A percentile compares a stretch with the other conserved stretches of the same genome.
phyloP scores from a whole-genome alignment of 2,329 filamentous ascomycete genomes.

The Penicillium polonicum region DNA sequence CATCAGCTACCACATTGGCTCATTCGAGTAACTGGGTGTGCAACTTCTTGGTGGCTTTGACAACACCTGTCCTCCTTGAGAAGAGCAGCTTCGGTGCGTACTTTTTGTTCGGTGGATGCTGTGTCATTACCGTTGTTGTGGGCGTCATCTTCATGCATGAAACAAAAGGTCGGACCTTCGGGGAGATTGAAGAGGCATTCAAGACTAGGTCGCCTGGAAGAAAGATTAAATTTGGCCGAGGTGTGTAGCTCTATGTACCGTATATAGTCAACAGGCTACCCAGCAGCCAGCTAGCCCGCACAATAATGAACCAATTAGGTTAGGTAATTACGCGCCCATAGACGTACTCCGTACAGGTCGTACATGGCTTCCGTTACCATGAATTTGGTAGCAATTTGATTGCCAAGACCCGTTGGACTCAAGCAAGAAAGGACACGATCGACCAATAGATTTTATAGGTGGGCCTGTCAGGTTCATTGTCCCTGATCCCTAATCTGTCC shows the following conservation, averaged over 20 bases:
- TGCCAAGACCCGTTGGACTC: too few species aligned
- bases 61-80: slow-evolving; percentile 45
- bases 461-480: too few species aligned
- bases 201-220: slow-evolving; percentile 21
- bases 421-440: too few species aligned
- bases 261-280: not conserved
- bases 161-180: slow-evolving; percentile 50
- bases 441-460: too few species aligned
- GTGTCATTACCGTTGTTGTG: slow-evolving; percentile 41
- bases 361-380: too few species aligned
- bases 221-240: not conserved
- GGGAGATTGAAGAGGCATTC: slow-evolving; percentile 52
- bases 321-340: too few species aligned
- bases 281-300: too few species aligned
- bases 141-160: slow-evolving; percentile 51
- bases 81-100: slow-evolving; percentile 47
- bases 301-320: too few species aligned
- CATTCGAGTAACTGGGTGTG: slow-evolving; percentile 53
- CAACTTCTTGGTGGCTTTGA: slow-evolving; percentile 48
- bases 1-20: slow-evolving; percentile 54
- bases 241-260: not conserved
- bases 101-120: slow-evolving; percentile 48
- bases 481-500: too few species aligned
- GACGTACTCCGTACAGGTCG: too few species aligned
- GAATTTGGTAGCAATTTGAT: too few species aligned